Evolutionary conservation across 306 rosid species (phyloP), one percentile per base, ranked within the genome.

Genomic region (Dalbergia oliveri): DNA sequence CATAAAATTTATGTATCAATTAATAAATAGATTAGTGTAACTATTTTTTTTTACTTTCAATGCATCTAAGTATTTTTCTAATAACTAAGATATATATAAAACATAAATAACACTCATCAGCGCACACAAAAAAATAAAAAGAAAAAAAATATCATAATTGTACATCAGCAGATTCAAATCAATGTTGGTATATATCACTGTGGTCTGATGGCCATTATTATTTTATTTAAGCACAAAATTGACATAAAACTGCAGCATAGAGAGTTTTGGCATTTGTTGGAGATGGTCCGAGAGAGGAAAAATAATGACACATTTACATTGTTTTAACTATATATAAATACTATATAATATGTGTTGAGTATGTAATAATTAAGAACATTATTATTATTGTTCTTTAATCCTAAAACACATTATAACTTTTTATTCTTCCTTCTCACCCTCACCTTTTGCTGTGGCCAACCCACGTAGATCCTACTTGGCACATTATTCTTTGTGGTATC

Each of bases 391-490:
- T 26, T 26, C 31, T 26, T 26, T 26, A 26, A 26, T 26, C 31
- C 31, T 26, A 26, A 26, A 26, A 26, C 31, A 26, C 31, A 26
- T 1, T 26, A 26, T 26, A 26, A 26, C 31, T 26, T 26, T 26
- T 26, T 26, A 26, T 37, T 61, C 8, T 26, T 1, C 33, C 50
- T 6, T 57, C 59, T 33, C 8, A 49, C 8, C 18, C 18, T 65
- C 43, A 39, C 31, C 31, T 26, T 26, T 26, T n/a, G 61, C 11
- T 31, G 39, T 16, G 75, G n/a, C n/a, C 35, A 58, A 69, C 16
- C 62, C 87, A 81, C 80, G 90, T 88, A 87, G 87, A 66, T 77
- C 88, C 83, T 81, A 86, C 82, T 88, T 82, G 93, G 86, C 5
- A n/a, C 69, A 37, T 6, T 6, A 37, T 37, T 77, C 41, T 62